phyloP scores from a whole-genome alignment of 441 rosid species.

The Populus hybrid region DNA sequence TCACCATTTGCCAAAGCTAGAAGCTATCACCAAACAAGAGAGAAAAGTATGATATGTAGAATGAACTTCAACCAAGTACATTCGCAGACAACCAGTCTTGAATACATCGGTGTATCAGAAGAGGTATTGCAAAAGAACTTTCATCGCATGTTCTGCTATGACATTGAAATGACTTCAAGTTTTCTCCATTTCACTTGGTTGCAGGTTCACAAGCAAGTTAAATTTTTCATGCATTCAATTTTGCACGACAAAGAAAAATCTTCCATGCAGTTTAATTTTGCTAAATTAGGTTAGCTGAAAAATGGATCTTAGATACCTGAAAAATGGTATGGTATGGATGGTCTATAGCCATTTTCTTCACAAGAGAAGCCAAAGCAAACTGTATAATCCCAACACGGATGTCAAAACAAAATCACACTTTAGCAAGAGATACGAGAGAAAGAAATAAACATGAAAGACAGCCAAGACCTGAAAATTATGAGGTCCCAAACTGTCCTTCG shows the following conservation, averaged over 20 bases:
- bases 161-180: slow-evolving; percentile 2
- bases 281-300: slow-evolving; percentile 12
- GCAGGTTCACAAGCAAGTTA: slow-evolving; percentile 11
- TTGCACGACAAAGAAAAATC: background rate
- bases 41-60: slow-evolving; percentile 12
- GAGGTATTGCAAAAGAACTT: background rate
- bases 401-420: background rate
- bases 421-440: slow-evolving; percentile 6
- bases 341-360: slow-evolving; percentile 97
- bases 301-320: slow-evolving; percentile 51
- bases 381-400: slow-evolving; percentile 35
- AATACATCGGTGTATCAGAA: background rate
- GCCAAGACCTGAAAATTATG: slow-evolving; percentile 77
- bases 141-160: slow-evolving; percentile 4
- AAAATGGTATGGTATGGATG: slow-evolving; percentile 96
- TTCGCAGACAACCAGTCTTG: background rate
- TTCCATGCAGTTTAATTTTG: slow-evolving; percentile 10
- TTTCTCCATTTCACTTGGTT: slow-evolving; percentile 3
- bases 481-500: slow-evolving; percentile 68
- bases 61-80: background rate
- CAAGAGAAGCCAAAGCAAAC: slow-evolving; percentile 85
- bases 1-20: slow-evolving; percentile 97
- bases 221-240: background rate
- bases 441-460: slow-evolving; percentile 1
- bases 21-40: slow-evolving; percentile 46